Percentiles rank a stretch among this genome's conserved stretches.
Evolutionary conservation across 257 asterid genomes (phyloP).

Genomic region (Oldenlandia corymbosa): DNA sequence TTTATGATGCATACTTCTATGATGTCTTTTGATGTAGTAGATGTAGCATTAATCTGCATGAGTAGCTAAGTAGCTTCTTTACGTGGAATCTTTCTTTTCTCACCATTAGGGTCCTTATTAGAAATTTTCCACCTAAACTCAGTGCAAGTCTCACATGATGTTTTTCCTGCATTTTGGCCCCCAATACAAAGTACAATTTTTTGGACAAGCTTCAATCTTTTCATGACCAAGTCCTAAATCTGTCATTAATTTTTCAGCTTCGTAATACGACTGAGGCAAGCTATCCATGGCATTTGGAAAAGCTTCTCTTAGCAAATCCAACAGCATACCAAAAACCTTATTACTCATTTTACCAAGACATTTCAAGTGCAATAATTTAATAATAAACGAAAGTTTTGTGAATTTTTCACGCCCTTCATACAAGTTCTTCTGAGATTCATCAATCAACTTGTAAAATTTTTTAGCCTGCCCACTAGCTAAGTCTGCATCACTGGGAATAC

Average conservation of each 20-base stretch:
- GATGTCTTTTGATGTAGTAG: too few relatives aligned
- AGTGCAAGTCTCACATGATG: background rate
- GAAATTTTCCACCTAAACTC: background rate
- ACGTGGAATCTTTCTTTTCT: background rate
- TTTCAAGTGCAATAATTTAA: background rate
- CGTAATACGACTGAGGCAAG: background rate
- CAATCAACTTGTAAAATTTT: background rate
- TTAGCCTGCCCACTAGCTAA: background rate
- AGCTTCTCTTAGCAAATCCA: background rate
- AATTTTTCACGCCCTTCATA: background rate
- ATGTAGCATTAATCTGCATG: too few relatives aligned
- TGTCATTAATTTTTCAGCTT: background rate
- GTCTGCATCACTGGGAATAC: background rate
- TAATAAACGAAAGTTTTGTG: background rate
- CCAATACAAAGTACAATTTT: constrained; percentile 1
- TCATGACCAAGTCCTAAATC: background rate
- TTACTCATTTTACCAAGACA: background rate
- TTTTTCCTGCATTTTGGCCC: background rate
- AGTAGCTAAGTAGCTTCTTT: background rate
- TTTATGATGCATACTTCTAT: too few relatives aligned
- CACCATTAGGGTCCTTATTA: background rate
- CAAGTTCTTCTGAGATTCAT: background rate
- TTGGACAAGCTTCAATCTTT: constrained; percentile 5
- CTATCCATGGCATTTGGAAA: background rate
- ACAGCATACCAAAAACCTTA: background rate